Percentiles rank a stretch among this genome's conserved stretches.
Evolutionary conservation across 768 basidiomycete species (phyloP).

Genomic region (Termitomyces sp.): DNA sequence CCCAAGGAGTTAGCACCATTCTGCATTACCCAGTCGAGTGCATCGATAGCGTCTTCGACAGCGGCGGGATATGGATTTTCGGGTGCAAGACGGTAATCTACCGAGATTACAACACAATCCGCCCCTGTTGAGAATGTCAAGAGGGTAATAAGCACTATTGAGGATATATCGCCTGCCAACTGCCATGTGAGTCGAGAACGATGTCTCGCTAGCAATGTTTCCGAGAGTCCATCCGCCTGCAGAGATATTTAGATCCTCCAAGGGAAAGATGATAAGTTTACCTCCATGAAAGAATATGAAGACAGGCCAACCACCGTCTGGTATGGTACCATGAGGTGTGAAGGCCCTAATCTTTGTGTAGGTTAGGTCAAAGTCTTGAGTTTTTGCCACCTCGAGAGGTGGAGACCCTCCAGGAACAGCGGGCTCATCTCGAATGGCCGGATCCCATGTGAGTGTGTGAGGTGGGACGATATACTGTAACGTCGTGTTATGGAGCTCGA

Average conservation of each 20-base stretch:
- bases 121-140: conserved; percentile 34
- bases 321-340: conserved; percentile 49
- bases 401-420: conserved; percentile 52
- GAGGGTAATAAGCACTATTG: neutral
- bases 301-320: conserved; percentile 60
- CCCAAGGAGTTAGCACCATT: conserved; percentile 42
- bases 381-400: conserved; percentile 50
- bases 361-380: conserved; percentile 46
- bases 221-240: conserved; percentile 78
- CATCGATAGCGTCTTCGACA: conserved; percentile 64
- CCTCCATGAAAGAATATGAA: conserved; percentile 77
- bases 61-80: conserved; percentile 69
- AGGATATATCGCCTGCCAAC: conserved; percentile 33
- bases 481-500: conserved; percentile 51
- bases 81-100: conserved; percentile 70
- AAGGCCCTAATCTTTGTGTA: conserved; percentile 57
- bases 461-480: conserved; percentile 41
- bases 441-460: conserved; percentile 60
- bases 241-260: neutral
- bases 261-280: conserved; percentile 16
- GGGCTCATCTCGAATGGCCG: conserved; percentile 43
- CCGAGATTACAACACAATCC: conserved; percentile 55
- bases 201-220: conserved; percentile 51
- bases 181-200: conserved; percentile 58
- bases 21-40: conserved; percentile 54